A percentile compares a stretch with the other conserved stretches of the same genome.
Conservation (phyloP, 306 rosid species). For the Herpetospermum pedunculosum region DNA sequence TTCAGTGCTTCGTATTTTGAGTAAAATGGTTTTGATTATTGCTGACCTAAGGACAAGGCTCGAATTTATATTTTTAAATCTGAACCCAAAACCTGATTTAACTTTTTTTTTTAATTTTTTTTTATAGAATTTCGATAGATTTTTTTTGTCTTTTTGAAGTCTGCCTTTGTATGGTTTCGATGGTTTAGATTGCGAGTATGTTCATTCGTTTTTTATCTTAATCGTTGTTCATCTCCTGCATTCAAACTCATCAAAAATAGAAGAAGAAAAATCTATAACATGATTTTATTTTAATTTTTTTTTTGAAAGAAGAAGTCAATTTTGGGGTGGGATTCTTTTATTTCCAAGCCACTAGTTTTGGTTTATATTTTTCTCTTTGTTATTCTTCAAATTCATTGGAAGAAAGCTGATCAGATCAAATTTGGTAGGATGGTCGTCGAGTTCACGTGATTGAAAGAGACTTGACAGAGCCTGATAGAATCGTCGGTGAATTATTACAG, state of each 20-base stretch:
- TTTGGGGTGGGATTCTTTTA: background rate
- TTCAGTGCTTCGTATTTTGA: background rate
- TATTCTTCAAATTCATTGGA: background rate
- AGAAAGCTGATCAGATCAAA: background rate
- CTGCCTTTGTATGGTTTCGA: too few species aligned
- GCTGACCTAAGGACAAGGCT: background rate
- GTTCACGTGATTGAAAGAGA: conserved; percentile 89
- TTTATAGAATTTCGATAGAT: too few species aligned
- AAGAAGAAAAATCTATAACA: too few species aligned
- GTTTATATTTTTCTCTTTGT: background rate
- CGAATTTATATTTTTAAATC: background rate
- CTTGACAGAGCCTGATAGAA: conserved; percentile 74
- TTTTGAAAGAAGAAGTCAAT: background rate
- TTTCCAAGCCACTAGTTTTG: background rate
- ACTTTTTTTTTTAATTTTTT: background rate
- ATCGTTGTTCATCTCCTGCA: background rate
- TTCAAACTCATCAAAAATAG: background rate
- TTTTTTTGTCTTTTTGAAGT: too few species aligned
- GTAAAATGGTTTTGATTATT: background rate
- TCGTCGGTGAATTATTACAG: conserved; percentile 84
- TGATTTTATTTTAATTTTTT: too few species aligned
- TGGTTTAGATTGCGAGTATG: too few species aligned
- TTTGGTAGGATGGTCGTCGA: conserved; percentile 65
- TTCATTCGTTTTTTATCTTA: background rate
- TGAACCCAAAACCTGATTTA: background rate